phyloP scores from a whole-genome alignment of 768 basidiomycete genomes.

The Boletus edulis region DNA sequence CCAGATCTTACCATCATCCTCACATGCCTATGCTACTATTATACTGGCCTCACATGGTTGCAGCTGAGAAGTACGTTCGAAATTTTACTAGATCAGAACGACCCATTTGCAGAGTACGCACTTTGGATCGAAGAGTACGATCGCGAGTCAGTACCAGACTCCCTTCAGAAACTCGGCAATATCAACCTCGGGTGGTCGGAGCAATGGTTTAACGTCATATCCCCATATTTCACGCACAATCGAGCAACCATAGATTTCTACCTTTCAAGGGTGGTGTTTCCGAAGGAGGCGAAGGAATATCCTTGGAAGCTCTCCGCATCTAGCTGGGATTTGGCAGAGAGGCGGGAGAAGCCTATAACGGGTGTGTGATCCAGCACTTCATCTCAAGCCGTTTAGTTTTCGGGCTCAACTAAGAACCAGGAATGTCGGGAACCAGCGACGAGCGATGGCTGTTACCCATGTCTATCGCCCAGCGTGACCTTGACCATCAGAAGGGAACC shows the following conservation, averaged over 20 bases:
- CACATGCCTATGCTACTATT: too few relatives aligned
- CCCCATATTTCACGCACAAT: background rate
- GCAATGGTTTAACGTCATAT: too few relatives aligned
- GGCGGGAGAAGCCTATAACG: background rate
- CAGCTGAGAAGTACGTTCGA: background rate
- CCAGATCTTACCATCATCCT: too few relatives aligned
- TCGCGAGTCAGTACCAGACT: background rate
- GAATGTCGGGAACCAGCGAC: slow-evolving; percentile 42
- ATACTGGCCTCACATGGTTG: background rate
- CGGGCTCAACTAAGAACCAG: background rate
- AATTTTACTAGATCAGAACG: too few relatives aligned
- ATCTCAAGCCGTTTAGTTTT: too few relatives aligned
- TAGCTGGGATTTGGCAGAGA: too few relatives aligned
- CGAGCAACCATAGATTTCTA: too few relatives aligned
- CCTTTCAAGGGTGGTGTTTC: too few relatives aligned
- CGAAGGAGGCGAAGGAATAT: too few relatives aligned
- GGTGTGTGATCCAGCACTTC: background rate
- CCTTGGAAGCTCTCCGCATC: too few relatives aligned
- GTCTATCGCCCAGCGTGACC: too few relatives aligned
- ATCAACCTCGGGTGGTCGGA: background rate
- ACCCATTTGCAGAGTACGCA: background rate
- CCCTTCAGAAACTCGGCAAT: background rate
- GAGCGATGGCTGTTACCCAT: slow-evolving; percentile 4
- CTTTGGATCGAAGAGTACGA: background rate
- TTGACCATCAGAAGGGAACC: slow-evolving; percentile 26